Evolutionary conservation across 2,329 filamentous ascomycete species (phyloP).

Genomic region (Alternaria sp.): DNA sequence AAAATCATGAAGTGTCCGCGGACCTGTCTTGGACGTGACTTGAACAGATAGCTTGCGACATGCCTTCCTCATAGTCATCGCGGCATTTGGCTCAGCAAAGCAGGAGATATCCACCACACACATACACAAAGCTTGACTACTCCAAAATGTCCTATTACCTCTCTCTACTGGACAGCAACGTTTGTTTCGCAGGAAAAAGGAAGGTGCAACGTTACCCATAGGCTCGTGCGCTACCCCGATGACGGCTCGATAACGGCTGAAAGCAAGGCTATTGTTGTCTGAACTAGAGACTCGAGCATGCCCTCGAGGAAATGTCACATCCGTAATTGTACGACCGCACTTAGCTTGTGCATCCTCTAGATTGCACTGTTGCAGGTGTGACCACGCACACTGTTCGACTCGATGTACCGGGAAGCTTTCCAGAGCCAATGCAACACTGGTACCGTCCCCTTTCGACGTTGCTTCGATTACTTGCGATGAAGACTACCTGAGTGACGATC

Average conservation of each 20-base stretch:
- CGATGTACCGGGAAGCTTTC: conserved; percentile 9
- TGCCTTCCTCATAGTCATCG: not conserved
- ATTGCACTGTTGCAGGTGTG: conserved; percentile 6
- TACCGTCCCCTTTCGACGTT: conserved; percentile 7
- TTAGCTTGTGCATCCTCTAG: not conserved
- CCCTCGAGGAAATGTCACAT: conserved; percentile 16
- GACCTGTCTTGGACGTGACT: not conserved
- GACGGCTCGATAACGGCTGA: conserved; percentile 2
- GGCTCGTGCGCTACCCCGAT: conserved; percentile 9
- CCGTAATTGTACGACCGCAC: conserved; percentile 7
- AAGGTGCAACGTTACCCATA: conserved; percentile 12
- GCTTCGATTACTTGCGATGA: conserved; percentile 11
- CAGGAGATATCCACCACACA: not conserved
- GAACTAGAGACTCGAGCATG: conserved; percentile 9
- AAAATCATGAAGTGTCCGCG: not conserved
- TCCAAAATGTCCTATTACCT: not conserved
- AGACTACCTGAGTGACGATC: conserved; percentile 4
- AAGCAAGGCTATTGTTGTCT: conserved; percentile 2
- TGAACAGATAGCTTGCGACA: not conserved
- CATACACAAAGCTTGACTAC: not conserved
- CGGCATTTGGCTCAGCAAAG: not conserved
- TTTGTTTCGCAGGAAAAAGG: not conserved
- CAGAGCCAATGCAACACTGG: conserved; percentile 1
- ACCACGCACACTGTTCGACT: conserved; percentile 10
- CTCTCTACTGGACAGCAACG: not conserved